Percentiles rank a stretch among this genome's conserved stretches.
phyloP scores from a whole-genome alignment of 768 basidiomycete species.

The Piloderma croceum region DNA sequence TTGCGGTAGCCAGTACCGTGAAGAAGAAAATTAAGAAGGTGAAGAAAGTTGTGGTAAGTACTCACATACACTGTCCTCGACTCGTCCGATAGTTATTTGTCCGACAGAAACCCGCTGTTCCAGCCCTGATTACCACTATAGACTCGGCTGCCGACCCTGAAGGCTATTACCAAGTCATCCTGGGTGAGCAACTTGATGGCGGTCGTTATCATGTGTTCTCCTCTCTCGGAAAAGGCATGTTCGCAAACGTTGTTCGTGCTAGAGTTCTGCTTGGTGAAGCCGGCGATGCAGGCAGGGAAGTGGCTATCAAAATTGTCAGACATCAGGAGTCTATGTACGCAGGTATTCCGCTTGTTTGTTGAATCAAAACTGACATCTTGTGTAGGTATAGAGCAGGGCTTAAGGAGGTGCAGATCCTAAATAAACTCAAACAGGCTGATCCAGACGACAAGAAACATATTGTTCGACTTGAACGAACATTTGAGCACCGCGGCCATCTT shows the following conservation, averaged over 20 bases:
- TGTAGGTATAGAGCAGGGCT: constrained; percentile 88
- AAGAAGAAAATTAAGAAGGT: constrained; percentile 58
- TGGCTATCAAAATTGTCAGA: constrained; percentile 95
- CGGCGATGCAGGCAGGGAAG: constrained; percentile 59
- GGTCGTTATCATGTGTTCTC: constrained; percentile 94
- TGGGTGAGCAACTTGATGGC: constrained; percentile 90
- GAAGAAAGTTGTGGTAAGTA: constrained; percentile 46
- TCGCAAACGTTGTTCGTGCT: constrained; percentile 92
- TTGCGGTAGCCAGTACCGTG: constrained; percentile 52
- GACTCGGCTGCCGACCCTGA: constrained; percentile 92
- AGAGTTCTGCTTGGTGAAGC: constrained; percentile 50
- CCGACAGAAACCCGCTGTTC: constrained; percentile 44
- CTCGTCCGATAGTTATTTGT: not conserved
- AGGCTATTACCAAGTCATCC: constrained; percentile 91
- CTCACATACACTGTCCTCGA: constrained; percentile 3
- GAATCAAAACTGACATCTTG: constrained; percentile 3
- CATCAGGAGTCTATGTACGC: constrained; percentile 96
- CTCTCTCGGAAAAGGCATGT: constrained; percentile 98
- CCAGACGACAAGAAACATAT: constrained; percentile 97
- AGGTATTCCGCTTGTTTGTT: constrained; percentile 15
- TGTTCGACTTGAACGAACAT: constrained; percentile 86
- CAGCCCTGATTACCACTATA: constrained; percentile 65
- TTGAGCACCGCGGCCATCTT: constrained; percentile 95
- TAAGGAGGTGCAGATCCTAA: constrained; percentile 87
- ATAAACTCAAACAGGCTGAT: constrained; percentile 82